Evolutionary conservation across 768 basidiomycete species (phyloP).

Genomic region (Dacryopinax spathularia): DNA sequence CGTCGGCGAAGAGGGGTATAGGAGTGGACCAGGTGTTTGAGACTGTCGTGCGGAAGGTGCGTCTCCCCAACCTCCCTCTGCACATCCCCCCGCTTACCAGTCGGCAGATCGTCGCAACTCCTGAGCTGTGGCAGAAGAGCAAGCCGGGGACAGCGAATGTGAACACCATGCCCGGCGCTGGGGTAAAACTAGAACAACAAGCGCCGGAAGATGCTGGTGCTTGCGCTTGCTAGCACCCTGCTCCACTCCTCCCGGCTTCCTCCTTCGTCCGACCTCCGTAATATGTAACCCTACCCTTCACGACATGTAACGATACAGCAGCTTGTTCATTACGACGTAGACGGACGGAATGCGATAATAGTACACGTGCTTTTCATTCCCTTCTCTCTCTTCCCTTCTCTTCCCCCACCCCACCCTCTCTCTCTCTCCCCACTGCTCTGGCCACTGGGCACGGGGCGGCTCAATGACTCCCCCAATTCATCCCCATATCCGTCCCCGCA

Average conservation of each 20-base stretch:
- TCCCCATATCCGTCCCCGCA: slow-evolving; percentile 43
- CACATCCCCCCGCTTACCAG: neutral
- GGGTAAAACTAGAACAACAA: neutral
- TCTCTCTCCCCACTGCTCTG: neutral
- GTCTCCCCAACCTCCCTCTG: slow-evolving; percentile 6
- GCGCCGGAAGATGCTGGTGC: neutral
- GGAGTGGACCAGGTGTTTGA: slow-evolving; percentile 65
- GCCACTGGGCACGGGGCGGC: neutral
- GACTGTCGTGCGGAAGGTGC: slow-evolving; percentile 65
- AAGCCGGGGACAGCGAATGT: slow-evolving; percentile 9
- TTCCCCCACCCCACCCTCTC: no score
- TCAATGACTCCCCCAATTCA: slow-evolving; percentile 1
- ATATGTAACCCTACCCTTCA: no score
- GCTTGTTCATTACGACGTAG: neutral
- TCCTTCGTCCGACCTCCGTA: no score
- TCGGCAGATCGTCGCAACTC: slow-evolving; percentile 47
- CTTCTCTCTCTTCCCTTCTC: no score
- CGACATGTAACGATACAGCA: neutral
- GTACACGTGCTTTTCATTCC: neutral
- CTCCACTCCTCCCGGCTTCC: no score
- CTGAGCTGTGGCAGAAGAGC: slow-evolving; percentile 47
- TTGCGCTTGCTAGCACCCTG: neutral
- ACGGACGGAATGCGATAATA: neutral
- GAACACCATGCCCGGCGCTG: neutral
- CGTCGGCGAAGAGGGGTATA: slow-evolving; percentile 80